Evolutionary conservation across 352 stramenopile species (phyloP).

Genomic region (Globisporangium paddicum): DNA sequence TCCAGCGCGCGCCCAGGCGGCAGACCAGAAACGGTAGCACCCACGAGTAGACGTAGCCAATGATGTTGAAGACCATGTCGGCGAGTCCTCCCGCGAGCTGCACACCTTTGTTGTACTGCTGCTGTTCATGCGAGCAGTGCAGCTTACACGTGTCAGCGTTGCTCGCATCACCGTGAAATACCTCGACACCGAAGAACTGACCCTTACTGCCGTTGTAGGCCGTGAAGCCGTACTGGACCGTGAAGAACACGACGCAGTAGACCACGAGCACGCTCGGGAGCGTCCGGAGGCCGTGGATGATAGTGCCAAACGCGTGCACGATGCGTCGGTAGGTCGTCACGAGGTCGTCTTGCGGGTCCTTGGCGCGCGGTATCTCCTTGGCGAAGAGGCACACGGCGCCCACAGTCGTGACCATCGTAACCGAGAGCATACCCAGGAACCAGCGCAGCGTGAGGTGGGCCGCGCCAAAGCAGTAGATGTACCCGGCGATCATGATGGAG

Average conservation of each 20-base stretch:
- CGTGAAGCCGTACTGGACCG: slow-evolving; percentile 45
- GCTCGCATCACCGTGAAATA: slow-evolving; percentile 30
- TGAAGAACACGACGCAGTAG: slow-evolving; percentile 48
- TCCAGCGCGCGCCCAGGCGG: slow-evolving; percentile 26
- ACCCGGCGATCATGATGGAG: slow-evolving; percentile 57
- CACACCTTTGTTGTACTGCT: slow-evolving; percentile 36
- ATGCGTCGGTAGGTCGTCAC: slow-evolving; percentile 19
- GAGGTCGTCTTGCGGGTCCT: slow-evolving; percentile 15
- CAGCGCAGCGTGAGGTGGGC: slow-evolving; percentile 58
- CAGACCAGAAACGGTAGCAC: slow-evolving; percentile 32
- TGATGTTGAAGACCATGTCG: slow-evolving; percentile 34
- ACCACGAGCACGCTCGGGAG: slow-evolving; percentile 32
- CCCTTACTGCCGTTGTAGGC: slow-evolving; percentile 60
- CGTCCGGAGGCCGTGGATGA: slow-evolving; percentile 37
- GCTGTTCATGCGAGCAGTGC: slow-evolving; percentile 31
- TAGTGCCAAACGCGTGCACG: slow-evolving; percentile 34
- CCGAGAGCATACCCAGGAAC: slow-evolving; percentile 69
- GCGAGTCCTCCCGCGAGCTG: slow-evolving; percentile 33
- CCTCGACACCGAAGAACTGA: slow-evolving; percentile 55
- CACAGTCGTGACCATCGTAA: slow-evolving; percentile 55
- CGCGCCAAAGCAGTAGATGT: slow-evolving; percentile 69
- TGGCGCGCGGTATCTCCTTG: slow-evolving; percentile 28
- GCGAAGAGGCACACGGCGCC: slow-evolving; percentile 50
- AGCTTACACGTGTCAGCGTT: slow-evolving; percentile 36
- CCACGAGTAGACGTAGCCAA: slow-evolving; percentile 45